phyloP scores from a whole-genome alignment of 1,284 basidiomycete genomes.

The Baeospora myosura region DNA sequence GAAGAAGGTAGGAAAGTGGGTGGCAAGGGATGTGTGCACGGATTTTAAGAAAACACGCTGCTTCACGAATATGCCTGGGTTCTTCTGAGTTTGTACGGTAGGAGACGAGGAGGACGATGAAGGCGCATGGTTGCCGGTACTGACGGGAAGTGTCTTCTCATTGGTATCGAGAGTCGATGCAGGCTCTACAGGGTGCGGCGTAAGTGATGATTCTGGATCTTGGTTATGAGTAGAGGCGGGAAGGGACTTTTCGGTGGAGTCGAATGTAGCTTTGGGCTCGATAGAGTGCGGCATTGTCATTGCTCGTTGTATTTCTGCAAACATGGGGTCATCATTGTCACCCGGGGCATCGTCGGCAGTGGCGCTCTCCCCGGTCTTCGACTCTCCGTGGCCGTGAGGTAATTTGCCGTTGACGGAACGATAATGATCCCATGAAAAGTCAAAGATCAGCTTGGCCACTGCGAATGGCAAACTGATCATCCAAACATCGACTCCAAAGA shows the following conservation, averaged over 20 bases:
- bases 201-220: no score
- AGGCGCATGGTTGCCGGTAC: constrained; percentile 6
- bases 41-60: constrained; percentile 17
- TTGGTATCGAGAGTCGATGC: no score
- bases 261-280: constrained; percentile 13
- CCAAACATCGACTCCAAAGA: constrained; percentile 65
- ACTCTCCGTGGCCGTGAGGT: constrained; percentile 11
- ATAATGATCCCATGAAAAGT: constrained; percentile 55
- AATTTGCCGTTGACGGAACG: constrained; percentile 25
- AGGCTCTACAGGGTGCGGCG: no score
- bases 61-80: constrained; percentile 8
- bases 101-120: neutral
- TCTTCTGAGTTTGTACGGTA: neutral
- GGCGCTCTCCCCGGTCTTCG: constrained; percentile 5
- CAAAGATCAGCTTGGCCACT: constrained; percentile 60
- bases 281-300: constrained; percentile 18
- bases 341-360: constrained; percentile 14
- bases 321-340: constrained; percentile 15
- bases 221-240: no score
- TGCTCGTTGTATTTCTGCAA: constrained; percentile 19
- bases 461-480: constrained; percentile 88
- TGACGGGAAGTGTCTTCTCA: no score
- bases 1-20: constrained; percentile 68
- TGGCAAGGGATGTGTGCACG: constrained; percentile 20
- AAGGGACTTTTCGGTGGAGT: constrained; percentile 14